phyloP scores from a whole-genome alignment of 805 yeast genomes.

The Lipomyces chichibuensis region DNA sequence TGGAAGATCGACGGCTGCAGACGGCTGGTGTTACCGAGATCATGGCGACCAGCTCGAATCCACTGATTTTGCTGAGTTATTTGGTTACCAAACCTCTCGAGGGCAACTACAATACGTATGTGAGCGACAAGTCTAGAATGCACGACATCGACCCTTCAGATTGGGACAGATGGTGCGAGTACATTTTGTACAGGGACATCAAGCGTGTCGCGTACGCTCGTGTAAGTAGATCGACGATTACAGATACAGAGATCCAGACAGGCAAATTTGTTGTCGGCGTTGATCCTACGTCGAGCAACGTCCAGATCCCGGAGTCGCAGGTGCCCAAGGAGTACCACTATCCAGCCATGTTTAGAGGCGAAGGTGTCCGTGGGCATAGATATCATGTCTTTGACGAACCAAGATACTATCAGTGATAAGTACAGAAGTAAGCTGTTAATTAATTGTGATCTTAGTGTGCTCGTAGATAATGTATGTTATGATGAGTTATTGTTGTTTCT shows the following conservation, averaged over 20 bases:
- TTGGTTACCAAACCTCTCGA: conserved; percentile 83
- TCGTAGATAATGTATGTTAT: neutral
- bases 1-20: conserved; percentile 87
- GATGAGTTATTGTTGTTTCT: neutral
- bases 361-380: conserved; percentile 89
- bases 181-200: conserved; percentile 83
- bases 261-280: conserved; percentile 77
- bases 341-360: conserved; percentile 80
- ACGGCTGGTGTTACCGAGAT: conserved; percentile 71
- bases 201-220: conserved; percentile 92
- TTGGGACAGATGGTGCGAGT: conserved; percentile 99
- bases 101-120: conserved; percentile 92
- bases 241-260: conserved; percentile 95
- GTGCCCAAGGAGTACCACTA: conserved; percentile 68
- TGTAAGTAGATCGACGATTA: conserved; percentile 87
- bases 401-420: conserved; percentile 48
- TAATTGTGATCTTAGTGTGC: neutral
- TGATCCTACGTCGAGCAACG: conserved; percentile 56
- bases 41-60: conserved; percentile 78
- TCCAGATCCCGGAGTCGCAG: conserved; percentile 57
- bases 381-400: conserved; percentile 97
- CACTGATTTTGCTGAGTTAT: conserved; percentile 85
- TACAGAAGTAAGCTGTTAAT: neutral
- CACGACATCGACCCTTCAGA: conserved; percentile 90
- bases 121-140: conserved; percentile 81